Evolutionary conservation across 2,329 filamentous ascomycete genomes (phyloP).

Genomic region (Mollisiaceae sp.): DNA sequence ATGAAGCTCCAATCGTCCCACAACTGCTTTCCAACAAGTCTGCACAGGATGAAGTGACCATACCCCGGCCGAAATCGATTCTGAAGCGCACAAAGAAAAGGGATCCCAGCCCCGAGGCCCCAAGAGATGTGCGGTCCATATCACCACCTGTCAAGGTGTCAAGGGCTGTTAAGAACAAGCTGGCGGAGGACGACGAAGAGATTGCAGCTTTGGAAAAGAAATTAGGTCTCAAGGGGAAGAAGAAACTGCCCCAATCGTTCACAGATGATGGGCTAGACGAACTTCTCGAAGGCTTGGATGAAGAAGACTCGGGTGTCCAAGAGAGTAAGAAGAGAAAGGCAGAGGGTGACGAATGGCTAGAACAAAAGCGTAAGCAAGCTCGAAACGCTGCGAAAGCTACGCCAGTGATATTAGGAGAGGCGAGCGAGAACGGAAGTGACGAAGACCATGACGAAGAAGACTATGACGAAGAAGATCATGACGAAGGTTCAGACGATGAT

Average conservation of each 20-base stretch:
- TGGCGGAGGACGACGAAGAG: conserved; percentile 84
- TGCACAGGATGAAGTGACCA: conserved; percentile 9
- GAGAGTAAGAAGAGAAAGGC: conserved; percentile 61
- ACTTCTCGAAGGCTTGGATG: conserved; percentile 70
- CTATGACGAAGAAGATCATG: conserved; percentile 33
- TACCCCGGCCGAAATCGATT: conserved; percentile 38
- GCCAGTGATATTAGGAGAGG: conserved; percentile 1
- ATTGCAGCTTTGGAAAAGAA: conserved; percentile 88
- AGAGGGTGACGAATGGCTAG: conserved; percentile 65
- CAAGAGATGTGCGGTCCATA: conserved; percentile 19
- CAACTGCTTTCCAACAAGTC: conserved; percentile 8
- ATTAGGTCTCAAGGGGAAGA: conserved; percentile 78
- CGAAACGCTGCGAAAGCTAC: conserved; percentile 22
- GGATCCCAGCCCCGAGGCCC: conserved; percentile 20
- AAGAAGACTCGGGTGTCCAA: conserved; percentile 48
- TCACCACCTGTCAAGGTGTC: conserved; percentile 34
- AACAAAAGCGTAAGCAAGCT: conserved; percentile 59
- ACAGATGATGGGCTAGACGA: conserved; percentile 84
- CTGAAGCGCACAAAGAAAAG: conserved; percentile 37
- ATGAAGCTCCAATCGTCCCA: conserved; percentile 14
- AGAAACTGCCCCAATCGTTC: conserved; percentile 73
- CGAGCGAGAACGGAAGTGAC: conserved; percentile 23
- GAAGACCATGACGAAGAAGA: conserved; percentile 33
- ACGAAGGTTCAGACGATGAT: conserved; percentile 36
- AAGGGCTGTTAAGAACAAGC: conserved; percentile 58